A percentile compares a stretch with the other conserved stretches of the same genome.
Conservation (phyloP, 208 protist species). For the Leishmania braziliensis region DNA sequence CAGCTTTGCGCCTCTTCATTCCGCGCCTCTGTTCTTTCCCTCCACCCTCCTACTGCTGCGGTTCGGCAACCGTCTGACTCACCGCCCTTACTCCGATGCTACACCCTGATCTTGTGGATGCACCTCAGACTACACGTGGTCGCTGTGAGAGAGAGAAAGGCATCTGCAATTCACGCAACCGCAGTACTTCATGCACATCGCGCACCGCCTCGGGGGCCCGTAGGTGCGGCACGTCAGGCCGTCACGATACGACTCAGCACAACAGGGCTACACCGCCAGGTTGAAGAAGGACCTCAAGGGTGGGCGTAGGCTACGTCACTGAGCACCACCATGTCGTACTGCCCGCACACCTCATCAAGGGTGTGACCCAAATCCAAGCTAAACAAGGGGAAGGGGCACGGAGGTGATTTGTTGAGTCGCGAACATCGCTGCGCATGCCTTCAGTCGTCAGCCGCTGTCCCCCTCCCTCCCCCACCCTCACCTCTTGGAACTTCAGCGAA, state of each 20-base stretch:
- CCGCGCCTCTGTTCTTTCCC: too few species aligned
- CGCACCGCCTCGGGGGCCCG: slow-evolving; percentile 27
- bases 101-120: slow-evolving; percentile 15
- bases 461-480: background rate
- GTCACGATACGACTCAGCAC: slow-evolving; percentile 69
- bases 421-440: too few species aligned
- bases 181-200: slow-evolving; percentile 36
- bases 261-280: slow-evolving; percentile 51
- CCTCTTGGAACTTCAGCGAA: background rate
- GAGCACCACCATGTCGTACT: slow-evolving; percentile 51
- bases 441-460: too few species aligned
- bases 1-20: too few species aligned
- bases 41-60: background rate
- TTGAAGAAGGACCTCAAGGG: slow-evolving; percentile 37
- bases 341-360: slow-evolving; percentile 15
- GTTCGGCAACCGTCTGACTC: background rate
- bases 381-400: slow-evolving; percentile 13
- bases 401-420: too few species aligned
- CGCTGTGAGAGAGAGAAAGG: slow-evolving; percentile 23
- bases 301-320: slow-evolving; percentile 72
- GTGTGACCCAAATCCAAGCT: slow-evolving; percentile 46
- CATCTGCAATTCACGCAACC: slow-evolving; percentile 28
- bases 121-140: slow-evolving; percentile 41
- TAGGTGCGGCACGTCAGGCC: slow-evolving; percentile 31
- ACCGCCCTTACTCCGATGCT: background rate